These are phyloP conservation scores for Nasturtium officinale DNA, from an alignment of 345 rosid species.

Conservation along the genomic window DNA sequence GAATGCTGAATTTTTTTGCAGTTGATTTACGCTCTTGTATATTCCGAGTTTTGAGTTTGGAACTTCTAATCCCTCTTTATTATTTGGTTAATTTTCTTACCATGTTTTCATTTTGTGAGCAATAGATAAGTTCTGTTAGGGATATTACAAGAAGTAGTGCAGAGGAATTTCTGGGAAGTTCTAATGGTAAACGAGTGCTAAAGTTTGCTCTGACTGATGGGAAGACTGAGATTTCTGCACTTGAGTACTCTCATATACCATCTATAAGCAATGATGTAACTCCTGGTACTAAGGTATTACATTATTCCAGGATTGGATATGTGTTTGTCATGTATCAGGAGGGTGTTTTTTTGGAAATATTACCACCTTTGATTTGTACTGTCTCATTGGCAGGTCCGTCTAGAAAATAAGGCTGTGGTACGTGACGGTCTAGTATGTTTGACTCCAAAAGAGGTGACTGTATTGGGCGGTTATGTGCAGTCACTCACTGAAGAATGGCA, in stretches of 20 bases:
- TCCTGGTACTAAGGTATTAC: slow-evolving; percentile 86
- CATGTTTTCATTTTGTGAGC: slow-evolving; percentile 11
- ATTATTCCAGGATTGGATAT: neutral
- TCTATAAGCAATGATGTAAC: slow-evolving; percentile 58
- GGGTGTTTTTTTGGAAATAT: neutral
- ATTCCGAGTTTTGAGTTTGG: neutral
- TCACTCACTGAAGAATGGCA: slow-evolving; percentile 88
- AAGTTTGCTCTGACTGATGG: slow-evolving; percentile 76
- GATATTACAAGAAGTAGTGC: slow-evolving; percentile 74
- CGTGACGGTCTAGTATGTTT: slow-evolving; percentile 71
- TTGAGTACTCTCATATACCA: slow-evolving; percentile 68
- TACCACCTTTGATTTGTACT: neutral
- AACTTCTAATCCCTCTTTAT: neutral
- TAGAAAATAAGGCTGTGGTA: slow-evolving; percentile 71
- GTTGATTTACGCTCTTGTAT: neutral
- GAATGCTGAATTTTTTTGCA: slow-evolving; percentile 10
- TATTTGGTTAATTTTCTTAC: slow-evolving; percentile 5
- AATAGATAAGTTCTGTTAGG: slow-evolving; percentile 65
- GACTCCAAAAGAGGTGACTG: slow-evolving; percentile 58
- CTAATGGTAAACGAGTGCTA: slow-evolving; percentile 59
- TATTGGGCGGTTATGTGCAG: slow-evolving; percentile 81
- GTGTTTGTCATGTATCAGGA: slow-evolving; percentile 11
- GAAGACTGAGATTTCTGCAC: slow-evolving; percentile 62
- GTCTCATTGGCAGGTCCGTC: slow-evolving; percentile 60
- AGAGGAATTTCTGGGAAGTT: slow-evolving; percentile 55